These are phyloP conservation scores for Hericium rajendrae DNA, from an alignment of 768 basidiomycete species.

Conservation along the genomic window DNA sequence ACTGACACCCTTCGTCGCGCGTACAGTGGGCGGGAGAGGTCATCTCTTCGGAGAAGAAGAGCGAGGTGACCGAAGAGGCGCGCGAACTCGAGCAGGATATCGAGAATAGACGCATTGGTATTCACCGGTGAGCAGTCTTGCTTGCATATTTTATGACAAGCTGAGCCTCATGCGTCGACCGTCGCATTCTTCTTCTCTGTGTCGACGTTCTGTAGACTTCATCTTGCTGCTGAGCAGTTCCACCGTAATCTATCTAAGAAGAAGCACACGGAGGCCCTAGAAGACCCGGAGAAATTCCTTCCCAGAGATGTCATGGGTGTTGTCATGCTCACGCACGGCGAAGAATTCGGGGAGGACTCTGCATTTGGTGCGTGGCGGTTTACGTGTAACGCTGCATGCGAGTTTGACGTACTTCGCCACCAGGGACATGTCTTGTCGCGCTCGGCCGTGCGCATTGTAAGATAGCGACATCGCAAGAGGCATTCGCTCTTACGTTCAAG, in stretches of 20 bases:
- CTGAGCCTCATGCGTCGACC: not conserved
- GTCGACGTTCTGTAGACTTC: slow-evolving; percentile 2
- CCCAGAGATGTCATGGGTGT: slow-evolving; percentile 32
- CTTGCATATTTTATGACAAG: not conserved
- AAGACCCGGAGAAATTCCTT: slow-evolving; percentile 27
- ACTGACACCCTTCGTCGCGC: slow-evolving; percentile 3
- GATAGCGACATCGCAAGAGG: slow-evolving; percentile 77
- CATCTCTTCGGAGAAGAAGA: slow-evolving; percentile 77
- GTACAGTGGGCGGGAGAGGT: slow-evolving; percentile 83
- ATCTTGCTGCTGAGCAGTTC: slow-evolving; percentile 11
- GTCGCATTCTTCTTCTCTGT: not conserved
- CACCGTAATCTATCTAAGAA: slow-evolving; percentile 16
- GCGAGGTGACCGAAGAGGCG: slow-evolving; percentile 69
- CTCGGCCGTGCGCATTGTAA: slow-evolving; percentile 81
- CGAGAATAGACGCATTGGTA: slow-evolving; percentile 66
- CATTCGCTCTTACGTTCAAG: slow-evolving; percentile 60
- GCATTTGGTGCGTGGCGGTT: slow-evolving; percentile 6
- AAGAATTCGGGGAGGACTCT: slow-evolving; percentile 23
- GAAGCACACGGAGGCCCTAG: slow-evolving; percentile 24
- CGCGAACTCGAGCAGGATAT: slow-evolving; percentile 76
- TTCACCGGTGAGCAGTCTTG: slow-evolving; percentile 40
- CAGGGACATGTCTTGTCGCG: slow-evolving; percentile 64
- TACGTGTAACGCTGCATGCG: not conserved
- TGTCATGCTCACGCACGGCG: slow-evolving; percentile 33
- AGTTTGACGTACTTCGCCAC: not conserved